Percentiles rank a stretch among this genome's conserved stretches.
These are phyloP conservation scores for Ilex asprella DNA, from an alignment of 257 asterid genomes.

Conservation along the genomic window DNA sequence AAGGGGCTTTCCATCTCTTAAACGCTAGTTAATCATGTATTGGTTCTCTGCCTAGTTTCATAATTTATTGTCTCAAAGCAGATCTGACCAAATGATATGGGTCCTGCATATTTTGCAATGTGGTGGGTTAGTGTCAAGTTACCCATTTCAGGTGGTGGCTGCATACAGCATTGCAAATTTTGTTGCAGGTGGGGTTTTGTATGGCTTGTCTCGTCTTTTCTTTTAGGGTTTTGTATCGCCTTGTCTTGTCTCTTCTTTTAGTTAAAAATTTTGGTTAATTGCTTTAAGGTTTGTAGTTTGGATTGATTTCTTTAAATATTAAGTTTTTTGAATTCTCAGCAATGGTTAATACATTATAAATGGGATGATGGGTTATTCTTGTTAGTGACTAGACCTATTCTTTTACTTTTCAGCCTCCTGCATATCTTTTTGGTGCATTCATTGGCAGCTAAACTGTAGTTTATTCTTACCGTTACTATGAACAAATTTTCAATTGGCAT, in stretches of 20 bases:
- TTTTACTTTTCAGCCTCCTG: background rate
- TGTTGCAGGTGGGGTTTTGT: conserved; percentile 6
- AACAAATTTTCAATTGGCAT: no score
- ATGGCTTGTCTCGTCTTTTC: background rate
- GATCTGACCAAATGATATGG: background rate
- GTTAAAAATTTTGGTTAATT: background rate
- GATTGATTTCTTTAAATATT: background rate
- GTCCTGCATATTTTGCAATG: background rate
- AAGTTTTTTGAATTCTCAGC: background rate
- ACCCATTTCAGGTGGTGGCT: background rate
- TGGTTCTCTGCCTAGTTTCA: background rate
- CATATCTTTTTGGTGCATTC: background rate
- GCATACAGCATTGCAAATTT: conserved; percentile 7
- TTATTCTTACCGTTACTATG: no score
- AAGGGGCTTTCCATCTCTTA: conserved; percentile 5
- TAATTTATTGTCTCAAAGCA: background rate
- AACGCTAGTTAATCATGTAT: background rate
- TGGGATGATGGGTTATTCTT: background rate
- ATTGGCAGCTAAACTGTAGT: background rate
- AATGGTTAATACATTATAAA: background rate
- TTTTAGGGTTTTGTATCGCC: background rate
- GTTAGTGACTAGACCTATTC: background rate
- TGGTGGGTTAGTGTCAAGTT: background rate
- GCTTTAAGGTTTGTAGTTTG: background rate
- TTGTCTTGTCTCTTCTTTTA: background rate